Percentiles rank a stretch among this genome's conserved stretches.
phyloP scores from a whole-genome alignment of 148 eudicot species.

The Nepenthes mirabilis region DNA sequence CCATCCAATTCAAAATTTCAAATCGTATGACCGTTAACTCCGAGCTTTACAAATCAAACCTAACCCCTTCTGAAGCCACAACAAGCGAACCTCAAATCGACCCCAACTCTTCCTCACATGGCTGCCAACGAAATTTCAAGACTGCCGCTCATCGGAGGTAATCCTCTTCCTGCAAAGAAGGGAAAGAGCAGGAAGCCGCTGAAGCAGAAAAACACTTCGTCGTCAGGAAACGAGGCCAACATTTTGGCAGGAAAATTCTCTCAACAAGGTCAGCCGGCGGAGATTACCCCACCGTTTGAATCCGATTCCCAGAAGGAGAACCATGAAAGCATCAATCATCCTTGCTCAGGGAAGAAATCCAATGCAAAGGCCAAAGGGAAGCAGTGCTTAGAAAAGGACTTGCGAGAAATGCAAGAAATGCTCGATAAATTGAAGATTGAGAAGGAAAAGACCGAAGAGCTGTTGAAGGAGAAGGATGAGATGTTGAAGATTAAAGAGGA shows the following conservation, averaged over 20 bases:
- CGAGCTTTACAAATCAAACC: too few relatives aligned
- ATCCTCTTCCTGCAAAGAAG: constrained; percentile 36
- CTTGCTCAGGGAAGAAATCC: constrained; percentile 31
- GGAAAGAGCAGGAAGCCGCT: constrained; percentile 42
- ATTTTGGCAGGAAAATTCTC: constrained; percentile 26
- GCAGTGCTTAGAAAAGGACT: constrained; percentile 42
- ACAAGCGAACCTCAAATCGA: constrained; percentile 3
- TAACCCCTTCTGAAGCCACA: too few relatives aligned
- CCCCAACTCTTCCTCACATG: constrained; percentile 19
- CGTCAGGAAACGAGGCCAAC: constrained; percentile 43
- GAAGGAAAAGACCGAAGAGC: constrained; percentile 68
- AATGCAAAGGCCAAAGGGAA: constrained; percentile 28
- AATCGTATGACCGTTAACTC: too few relatives aligned
- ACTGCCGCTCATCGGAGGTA: constrained; percentile 8
- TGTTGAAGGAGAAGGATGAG: constrained; percentile 69
- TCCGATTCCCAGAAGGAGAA: constrained; percentile 45
- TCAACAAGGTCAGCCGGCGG: constrained; percentile 16
- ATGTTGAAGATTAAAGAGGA: constrained; percentile 55
- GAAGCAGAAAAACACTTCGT: constrained; percentile 31
- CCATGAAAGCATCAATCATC: constrained; percentile 31
- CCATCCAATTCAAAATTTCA: too few relatives aligned
- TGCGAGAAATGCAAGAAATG: constrained; percentile 77
- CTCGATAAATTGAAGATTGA: constrained; percentile 64
- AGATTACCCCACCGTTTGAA: constrained; percentile 6
- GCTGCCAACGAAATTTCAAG: constrained; percentile 19